Evolutionary conservation across 83 land plant species (phyloP), one percentile per base, ranked within the genome.

Genomic region (Diphasiastrum complanatum): DNA sequence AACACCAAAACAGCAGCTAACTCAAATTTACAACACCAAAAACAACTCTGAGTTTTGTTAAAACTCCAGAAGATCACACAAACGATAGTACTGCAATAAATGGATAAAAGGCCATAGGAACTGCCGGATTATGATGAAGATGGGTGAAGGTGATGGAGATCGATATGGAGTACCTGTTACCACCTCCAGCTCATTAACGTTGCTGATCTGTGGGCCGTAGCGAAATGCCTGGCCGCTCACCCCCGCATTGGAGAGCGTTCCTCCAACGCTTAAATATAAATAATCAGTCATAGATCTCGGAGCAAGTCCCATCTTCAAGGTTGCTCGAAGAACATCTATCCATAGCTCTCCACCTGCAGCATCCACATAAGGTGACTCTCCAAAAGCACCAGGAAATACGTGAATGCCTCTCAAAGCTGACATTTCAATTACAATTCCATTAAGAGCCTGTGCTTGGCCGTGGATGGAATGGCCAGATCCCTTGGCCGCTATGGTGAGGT

Each of bases 161-260:
- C n/a, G n/a, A n/a, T n/a, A n/a, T n/a, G n/a, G n/a, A n/a, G n/a
- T 38, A 54, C 58, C 58, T 54, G 58, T 54, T 5, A 54, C 58
- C 5, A 54, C 58, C 29, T 54, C 58, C 58, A 54, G 6, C n/a
- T 54, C 34, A 5, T 25, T 14, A 6, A 54, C 58, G 29, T 54
- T 54, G 58, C 58, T 30, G 5, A 54, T 54, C 58, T 54, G 58
- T 5, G 58, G 58, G 34, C 58, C 58, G 33, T 54, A 54, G 11
- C 58, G 58, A 28, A 54, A 54, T 18, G 58, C 58, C 33, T 54
- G 58, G 36, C 58, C 58, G 33, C 58, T 54, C 11, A 54, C 58
- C 6, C 58, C 58, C 6, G 58, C 58, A 28, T 54, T 54, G 58
- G 58, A 54, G 33, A 54, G 58, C 4, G 58, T 54, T 6, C 58